phyloP scores from a whole-genome alignment of 164 flowering plant genomes.

The Santalum album region DNA sequence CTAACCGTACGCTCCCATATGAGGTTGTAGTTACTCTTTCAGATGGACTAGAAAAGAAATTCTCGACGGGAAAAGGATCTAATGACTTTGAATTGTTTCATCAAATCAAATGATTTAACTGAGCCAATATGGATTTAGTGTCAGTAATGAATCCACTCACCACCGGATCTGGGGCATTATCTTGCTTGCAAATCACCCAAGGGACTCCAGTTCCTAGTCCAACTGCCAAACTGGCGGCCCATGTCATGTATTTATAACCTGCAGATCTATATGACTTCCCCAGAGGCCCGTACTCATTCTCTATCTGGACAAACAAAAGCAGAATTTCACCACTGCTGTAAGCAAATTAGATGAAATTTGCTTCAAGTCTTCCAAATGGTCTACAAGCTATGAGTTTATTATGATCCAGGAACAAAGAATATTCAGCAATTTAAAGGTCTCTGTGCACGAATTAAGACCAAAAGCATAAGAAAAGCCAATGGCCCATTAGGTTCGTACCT shows the following conservation, averaged over 20 bases:
- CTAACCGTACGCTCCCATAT: no score
- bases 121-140: not conserved
- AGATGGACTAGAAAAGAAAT: no score
- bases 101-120: not conserved
- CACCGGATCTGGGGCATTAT: slow-evolving; percentile 80
- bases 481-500: slow-evolving; percentile 29
- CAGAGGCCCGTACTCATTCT: slow-evolving; percentile 71
- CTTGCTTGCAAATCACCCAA: slow-evolving; percentile 86
- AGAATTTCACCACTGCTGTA: no score
- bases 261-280: slow-evolving; percentile 43
- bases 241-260: slow-evolving; percentile 52
- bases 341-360: no score
- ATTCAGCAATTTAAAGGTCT: not conserved
- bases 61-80: no score
- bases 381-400: not conserved
- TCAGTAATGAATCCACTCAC: slow-evolving; percentile 24
- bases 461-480: not conserved
- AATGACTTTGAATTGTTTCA: no score
- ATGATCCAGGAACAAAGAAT: slow-evolving; percentile 1
- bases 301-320: slow-evolving; percentile 33
- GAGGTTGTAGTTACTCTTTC: no score
- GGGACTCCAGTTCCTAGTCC: slow-evolving; percentile 65
- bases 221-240: slow-evolving; percentile 83
- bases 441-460: not conserved
- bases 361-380: no score